Percentiles rank a stretch among this genome's conserved stretches.
These are phyloP conservation scores for Botrytis fabae DNA, from an alignment of 2,329 filamentous ascomycete species.

Conservation along the genomic window DNA sequence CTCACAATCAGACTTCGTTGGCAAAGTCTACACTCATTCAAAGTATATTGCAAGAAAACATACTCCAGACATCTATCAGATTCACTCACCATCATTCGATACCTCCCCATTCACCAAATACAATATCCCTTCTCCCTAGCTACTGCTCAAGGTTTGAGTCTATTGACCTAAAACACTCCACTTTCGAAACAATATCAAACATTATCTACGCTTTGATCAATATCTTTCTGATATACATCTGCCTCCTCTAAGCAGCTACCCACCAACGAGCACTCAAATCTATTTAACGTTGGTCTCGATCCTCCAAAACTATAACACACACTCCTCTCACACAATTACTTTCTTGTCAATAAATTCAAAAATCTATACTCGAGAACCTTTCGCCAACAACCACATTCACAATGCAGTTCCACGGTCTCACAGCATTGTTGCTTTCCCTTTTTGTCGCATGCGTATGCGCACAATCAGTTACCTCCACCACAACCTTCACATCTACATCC, in stretches of 20 bases:
- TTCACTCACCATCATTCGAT: conserved; percentile 3
- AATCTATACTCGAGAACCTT: background rate
- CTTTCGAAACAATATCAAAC: conserved; percentile 11
- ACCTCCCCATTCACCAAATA: background rate
- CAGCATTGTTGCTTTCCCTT: conserved; percentile 19
- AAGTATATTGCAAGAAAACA: background rate
- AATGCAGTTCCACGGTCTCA: conserved; percentile 19
- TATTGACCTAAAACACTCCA: conserved; percentile 10
- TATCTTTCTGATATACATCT: conserved; percentile 18
- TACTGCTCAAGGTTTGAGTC: background rate
- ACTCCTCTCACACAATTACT: background rate
- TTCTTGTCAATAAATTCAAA: conserved; percentile 16
- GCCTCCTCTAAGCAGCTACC: conserved; percentile 1
- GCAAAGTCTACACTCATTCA: conserved; percentile 20
- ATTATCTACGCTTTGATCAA: conserved; percentile 8
- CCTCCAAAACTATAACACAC: conserved; percentile 9
- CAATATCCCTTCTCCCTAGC: background rate
- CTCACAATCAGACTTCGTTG: conserved; percentile 22
- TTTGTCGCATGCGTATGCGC: conserved; percentile 20
- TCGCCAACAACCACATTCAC: conserved; percentile 3
- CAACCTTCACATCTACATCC: conserved; percentile 12
- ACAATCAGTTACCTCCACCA: conserved; percentile 1
- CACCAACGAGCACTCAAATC: background rate
- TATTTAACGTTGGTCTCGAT: background rate
- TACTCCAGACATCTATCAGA: background rate